Base-by-base conservation (phyloP, 768 basidiomycete genomes). In the Mycena albidolilacea region DNA sequence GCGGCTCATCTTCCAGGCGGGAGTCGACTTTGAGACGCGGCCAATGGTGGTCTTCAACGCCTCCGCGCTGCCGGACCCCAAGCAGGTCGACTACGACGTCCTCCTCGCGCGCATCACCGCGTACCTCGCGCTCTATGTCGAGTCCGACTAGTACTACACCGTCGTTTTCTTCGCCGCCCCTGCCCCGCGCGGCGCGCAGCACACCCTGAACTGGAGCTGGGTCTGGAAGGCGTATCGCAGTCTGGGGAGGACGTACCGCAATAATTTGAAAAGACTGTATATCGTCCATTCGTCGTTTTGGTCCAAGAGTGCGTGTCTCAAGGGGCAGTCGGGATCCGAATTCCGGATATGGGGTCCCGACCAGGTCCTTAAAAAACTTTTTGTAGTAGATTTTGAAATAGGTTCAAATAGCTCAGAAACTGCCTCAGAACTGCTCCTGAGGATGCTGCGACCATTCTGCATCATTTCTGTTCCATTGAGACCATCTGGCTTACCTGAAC, bases 211-310 rank as follows among this genome's bases (percentile, higher is more conserved):
- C 35, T 96, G 94, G 94, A 94, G 91, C 75, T 97, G 95, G 95
- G 88, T 97, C 11, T 96, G 95, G 95, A 95, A 94, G 78, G 93
- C 94, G 0, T 96, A 96, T 80, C 87, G 94, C 30, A 92, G 92
- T 77, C 84, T 93, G 57, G 94, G 87, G 79, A 91, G 93, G 65
- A 95, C 95, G 81, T 97, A 95, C 78, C 88, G 95, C 65, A 97
- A 97, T 85, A 95, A 97, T 78, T 81, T 97, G 70, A 96, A 96
- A 81, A 90, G 90, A 78, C 79, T 97, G 94, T 94, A 92, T 81
- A 93, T 97, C 70, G 93, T 97, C 4, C 95, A 97, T 78, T 91
- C 95, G 4, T 93, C 92, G 2, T 95, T 94, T 82, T 96, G 95
- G 82, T 91, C 95, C 5, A 96, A 95, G 82, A 95, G 95, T 95